A percentile compares a stretch with the other conserved stretches of the same genome.
Conservation (phyloP, 169 alveolate genomes). For the Eimeria zaria region DNA sequence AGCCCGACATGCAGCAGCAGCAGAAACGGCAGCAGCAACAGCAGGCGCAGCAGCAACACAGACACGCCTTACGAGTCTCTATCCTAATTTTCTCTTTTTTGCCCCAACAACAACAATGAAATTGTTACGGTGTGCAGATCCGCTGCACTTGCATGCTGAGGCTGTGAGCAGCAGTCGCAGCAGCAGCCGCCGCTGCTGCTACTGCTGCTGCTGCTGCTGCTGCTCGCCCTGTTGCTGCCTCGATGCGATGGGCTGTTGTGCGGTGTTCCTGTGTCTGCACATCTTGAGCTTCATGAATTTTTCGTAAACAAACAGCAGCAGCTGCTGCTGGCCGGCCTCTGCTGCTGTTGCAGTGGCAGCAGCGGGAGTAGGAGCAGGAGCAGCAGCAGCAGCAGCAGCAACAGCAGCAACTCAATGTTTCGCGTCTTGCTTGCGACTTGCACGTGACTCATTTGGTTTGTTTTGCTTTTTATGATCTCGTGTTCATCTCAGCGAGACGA, state of each 20-base stretch:
- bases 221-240: neutral
- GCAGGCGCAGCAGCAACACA: neutral
- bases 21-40: neutral
- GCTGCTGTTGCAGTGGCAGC: conserved; percentile 19
- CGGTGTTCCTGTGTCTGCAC: neutral
- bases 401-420: conserved; percentile 18
- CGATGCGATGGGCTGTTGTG: neutral
- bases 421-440: neutral
- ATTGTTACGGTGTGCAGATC: neutral
- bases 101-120: neutral
- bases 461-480: neutral
- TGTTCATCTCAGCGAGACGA: neutral
- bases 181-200: conserved; percentile 2
- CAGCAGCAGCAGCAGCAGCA: too few relatives aligned
- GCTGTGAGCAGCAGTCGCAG: neutral
- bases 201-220: neutral
- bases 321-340: conserved; percentile 39
- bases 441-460: neutral
- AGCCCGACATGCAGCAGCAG: neutral
- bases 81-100: neutral
- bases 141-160: neutral
- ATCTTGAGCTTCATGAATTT: neutral
- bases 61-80: neutral
- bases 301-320: conserved; percentile 11
- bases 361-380: too few relatives aligned